These are phyloP conservation scores for Ophiostoma ulmi DNA, from an alignment of 2,329 filamentous ascomycete species.

Conservation along the genomic window DNA sequence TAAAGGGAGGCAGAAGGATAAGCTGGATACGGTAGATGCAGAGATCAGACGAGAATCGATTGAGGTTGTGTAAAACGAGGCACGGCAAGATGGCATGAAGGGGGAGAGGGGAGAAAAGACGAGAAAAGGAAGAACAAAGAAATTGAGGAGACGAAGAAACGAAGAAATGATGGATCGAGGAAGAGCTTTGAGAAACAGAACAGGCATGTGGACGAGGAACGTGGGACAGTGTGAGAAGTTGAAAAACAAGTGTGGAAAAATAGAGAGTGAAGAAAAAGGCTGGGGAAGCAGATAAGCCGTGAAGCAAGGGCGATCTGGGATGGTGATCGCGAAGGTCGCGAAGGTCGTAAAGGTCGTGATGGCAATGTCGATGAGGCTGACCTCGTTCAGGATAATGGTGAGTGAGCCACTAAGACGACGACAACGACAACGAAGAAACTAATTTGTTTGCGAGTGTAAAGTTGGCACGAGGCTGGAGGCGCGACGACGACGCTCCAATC, in stretches of 20 bases:
- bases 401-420: neutral
- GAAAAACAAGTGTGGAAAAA: neutral
- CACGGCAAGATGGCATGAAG: neutral
- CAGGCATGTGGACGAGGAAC: neutral
- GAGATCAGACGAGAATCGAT: neutral
- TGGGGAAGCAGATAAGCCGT: neutral
- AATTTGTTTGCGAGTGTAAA: neutral
- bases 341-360: neutral
- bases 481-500: neutral
- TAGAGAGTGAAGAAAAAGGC: conserved; percentile 4
- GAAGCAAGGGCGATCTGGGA: neutral
- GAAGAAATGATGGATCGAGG: neutral
- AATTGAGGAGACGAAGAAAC: neutral
- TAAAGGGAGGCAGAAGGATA: neutral
- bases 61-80: too few relatives aligned
- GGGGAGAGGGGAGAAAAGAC: neutral
- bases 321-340: neutral
- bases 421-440: neutral
- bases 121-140: neutral
- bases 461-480: conserved; percentile 1
- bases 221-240: neutral
- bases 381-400: neutral
- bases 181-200: neutral
- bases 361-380: neutral
- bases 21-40: neutral